These are phyloP conservation scores for Penium margaritaceum DNA, from an alignment of 139 green algal species.

Conservation along the genomic window DNA sequence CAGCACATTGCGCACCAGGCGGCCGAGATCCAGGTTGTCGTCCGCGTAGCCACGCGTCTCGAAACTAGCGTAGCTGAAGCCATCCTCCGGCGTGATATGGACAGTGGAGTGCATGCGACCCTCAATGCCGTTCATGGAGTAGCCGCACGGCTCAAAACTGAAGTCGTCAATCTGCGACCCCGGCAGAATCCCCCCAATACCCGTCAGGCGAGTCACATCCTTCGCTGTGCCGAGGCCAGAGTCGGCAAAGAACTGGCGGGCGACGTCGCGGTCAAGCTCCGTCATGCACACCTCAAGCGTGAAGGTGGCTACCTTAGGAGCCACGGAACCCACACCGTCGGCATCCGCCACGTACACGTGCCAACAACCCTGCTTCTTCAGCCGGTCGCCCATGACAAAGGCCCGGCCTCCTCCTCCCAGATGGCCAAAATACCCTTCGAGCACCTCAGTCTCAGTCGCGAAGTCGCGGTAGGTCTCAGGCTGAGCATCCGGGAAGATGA, in stretches of 20 bases:
- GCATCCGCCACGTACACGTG: constrained; percentile 84
- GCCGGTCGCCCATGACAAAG: constrained; percentile 63
- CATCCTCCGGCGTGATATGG: constrained; percentile 91
- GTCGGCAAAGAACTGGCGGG: constrained; percentile 68
- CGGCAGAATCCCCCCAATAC: constrained; percentile 70
- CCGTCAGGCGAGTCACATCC: constrained; percentile 45
- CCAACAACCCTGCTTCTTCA: constrained; percentile 73
- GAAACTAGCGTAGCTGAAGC: constrained; percentile 82
- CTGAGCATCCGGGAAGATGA: constrained; percentile 80
- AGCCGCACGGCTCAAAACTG: constrained; percentile 97
- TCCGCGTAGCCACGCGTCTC: constrained; percentile 52
- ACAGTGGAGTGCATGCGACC: constrained; percentile 78
- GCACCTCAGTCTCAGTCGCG: constrained; percentile 63
- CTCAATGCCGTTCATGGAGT: constrained; percentile 89
- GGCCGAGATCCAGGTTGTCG: not conserved
- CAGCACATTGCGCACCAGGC: not conserved
- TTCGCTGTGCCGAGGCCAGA: constrained; percentile 51
- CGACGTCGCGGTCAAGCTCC: constrained; percentile 60
- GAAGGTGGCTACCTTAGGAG: no score
- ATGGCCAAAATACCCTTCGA: constrained; percentile 66
- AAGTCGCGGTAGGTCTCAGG: constrained; percentile 63
- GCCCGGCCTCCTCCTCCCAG: constrained; percentile 59
- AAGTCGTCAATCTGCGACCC: constrained; percentile 84
- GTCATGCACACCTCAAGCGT: constrained; percentile 97
- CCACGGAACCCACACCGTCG: constrained; percentile 17